Base-by-base conservation (phyloP, 2,329 filamentous ascomycete species). In the Alternaria angustiovoidea region DNA sequence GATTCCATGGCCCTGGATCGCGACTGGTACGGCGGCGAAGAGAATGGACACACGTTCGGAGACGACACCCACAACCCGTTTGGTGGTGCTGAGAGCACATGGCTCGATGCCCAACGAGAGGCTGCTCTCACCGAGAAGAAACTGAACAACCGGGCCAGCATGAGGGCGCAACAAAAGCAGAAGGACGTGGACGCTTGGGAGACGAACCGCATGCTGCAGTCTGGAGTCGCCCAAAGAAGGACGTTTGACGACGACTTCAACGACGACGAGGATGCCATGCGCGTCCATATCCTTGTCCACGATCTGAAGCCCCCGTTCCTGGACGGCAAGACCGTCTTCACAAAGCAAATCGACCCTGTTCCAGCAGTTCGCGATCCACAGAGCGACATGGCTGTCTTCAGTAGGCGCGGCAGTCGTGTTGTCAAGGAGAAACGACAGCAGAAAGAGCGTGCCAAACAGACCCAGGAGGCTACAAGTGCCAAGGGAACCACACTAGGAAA, bases 311-410 rank as follows among this genome's bases (percentile, higher is more conserved):
- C 95, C 9, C 96, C 95, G 0, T 99, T 99, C 73, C 82, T 99
- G 48, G 94, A 99, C 80, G 95, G 95, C 24, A 89, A 93, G 70
- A 98, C 91, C 20, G 91, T 99, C 58, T 99, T 99, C 77, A 99
- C 95, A 4, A 98, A 97, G 79, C 96, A 99, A 78, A 79, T 98
- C 22, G 95, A 99, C 60, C 96, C 95, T 0, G 91, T 99, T 1
- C 93, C 94, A 0, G 96, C 95, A 0, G 92, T 99, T 14, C 87
- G 91, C 53, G 95, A 99, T 76, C 89, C 91, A 26, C 94, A 98
- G 79, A 99, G 96, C 75, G 95, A 99, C 74, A 97, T 99, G 95
- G 95, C 95, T 1, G 94, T 99, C 1, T 98, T 98, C 71, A 96
- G 93, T 80, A 87, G 94, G 43, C 97, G 97, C 77, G 95, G 95